A percentile compares a stretch with the other conserved stretches of the same genome.
These are phyloP conservation scores for Ailanthus altissimus DNA, from an alignment of 345 rosid species.

Conservation along the genomic window DNA sequence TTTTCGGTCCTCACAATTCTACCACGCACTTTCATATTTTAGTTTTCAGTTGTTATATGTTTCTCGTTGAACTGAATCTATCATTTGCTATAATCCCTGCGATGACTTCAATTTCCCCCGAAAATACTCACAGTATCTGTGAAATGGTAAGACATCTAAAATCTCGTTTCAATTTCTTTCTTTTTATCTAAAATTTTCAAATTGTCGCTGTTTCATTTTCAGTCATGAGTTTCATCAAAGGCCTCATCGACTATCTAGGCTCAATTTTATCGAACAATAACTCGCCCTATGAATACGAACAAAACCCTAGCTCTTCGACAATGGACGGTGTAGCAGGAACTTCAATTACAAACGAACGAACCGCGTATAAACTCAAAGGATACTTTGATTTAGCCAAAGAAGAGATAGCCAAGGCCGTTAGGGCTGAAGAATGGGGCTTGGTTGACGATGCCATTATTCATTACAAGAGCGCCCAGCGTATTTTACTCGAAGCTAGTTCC, in stretches of 20 bases:
- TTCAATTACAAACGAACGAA: slow-evolving; percentile 64
- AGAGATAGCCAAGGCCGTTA: slow-evolving; percentile 78
- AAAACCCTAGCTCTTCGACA: slow-evolving; percentile 35
- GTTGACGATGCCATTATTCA: slow-evolving; percentile 73
- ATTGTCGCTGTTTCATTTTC: neutral
- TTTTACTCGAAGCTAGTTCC: slow-evolving; percentile 66
- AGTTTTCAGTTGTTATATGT: neutral
- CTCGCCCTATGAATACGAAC: slow-evolving; percentile 29
- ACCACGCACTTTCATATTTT: too few relatives aligned
- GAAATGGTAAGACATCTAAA: slow-evolving; percentile 4
- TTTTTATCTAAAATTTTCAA: neutral
- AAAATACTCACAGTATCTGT: neutral
- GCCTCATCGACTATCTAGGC: slow-evolving; percentile 59
- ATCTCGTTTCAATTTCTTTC: neutral
- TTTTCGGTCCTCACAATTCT: too few relatives aligned
- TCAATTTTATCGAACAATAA: slow-evolving; percentile 45
- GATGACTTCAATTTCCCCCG: neutral
- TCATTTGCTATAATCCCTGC: neutral
- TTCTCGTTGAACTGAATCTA: neutral
- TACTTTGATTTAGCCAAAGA: slow-evolving; percentile 82
- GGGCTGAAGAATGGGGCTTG: slow-evolving; percentile 95
- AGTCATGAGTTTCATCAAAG: slow-evolving; percentile 69
- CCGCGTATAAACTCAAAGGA: slow-evolving; percentile 88
- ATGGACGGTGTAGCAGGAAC: slow-evolving; percentile 55
- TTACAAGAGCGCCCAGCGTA: slow-evolving; percentile 76